Evolutionary conservation across 73 alveolate species (phyloP), one percentile per base, ranked within the genome.

Genomic region (Effrenium voratum): DNA sequence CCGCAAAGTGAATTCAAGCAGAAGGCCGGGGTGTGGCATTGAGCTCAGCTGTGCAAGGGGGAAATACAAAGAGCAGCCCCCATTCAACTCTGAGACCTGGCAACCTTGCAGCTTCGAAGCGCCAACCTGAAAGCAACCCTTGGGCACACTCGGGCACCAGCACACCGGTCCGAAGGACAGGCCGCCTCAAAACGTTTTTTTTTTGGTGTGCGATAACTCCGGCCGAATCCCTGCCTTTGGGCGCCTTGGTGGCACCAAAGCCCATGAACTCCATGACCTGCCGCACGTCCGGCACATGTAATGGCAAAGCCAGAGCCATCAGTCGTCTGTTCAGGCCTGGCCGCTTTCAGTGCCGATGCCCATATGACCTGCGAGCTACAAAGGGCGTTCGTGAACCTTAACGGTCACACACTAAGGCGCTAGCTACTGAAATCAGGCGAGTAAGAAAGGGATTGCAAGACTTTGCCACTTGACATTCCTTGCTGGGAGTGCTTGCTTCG

Each of bases 211-310:
- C n/a, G n/a, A n/a, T n/a, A n/a, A n/a, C n/a, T n/a, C n/a, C n/a
- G n/a, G n/a, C n/a, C n/a, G n/a, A n/a, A n/a, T n/a, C 43, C 50
- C 79, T 12, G 82, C 94, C 94, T 85, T 43, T 55, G 28, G 94
- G 94, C 3, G 94, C 94, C 46, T 85, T 85, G 30, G 82, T 85
- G 46, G 94, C 94, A 28, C 94, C 94, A 43, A 85, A 85, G 94
- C 94, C 94, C 94, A 85, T 85, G 60, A 85, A 85, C 38, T 85
- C 94, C 94, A 59, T 52, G 45, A 84, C 93, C 93, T 84, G 49
- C n/a, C 72, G 36, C n/a, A 8, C 30, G 32, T 2, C 10, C 47
- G 8, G 5, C 26, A 15, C 32, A 46, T 32, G 72, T 1, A 41
- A 22, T 66, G 79, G 6, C 12, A 43, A 2, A 43, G 38, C 87